These are phyloP conservation scores for Podospora conica DNA, from an alignment of 495 filamentous ascomycete species.

Conservation along the genomic window DNA sequence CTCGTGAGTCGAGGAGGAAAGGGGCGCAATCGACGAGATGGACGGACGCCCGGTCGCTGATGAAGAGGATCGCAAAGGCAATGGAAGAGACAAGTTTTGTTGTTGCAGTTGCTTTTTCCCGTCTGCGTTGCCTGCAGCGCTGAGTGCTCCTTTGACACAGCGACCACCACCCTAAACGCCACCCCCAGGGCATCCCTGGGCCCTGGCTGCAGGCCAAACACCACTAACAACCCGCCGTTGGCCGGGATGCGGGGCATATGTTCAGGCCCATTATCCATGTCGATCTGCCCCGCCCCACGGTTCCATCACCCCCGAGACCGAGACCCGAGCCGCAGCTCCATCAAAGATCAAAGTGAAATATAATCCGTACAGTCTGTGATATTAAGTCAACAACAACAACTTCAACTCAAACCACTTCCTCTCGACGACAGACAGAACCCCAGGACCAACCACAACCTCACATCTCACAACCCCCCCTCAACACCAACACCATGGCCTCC, in stretches of 20 bases:
- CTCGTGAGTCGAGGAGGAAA: background rate
- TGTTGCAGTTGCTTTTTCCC: background rate
- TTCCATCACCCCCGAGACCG: background rate
- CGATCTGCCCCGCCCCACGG: background rate
- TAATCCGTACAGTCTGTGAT: background rate
- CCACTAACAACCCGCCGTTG: background rate
- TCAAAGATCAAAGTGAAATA: background rate
- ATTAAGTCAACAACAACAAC: background rate
- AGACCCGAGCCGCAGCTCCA: background rate
- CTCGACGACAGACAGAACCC: too few relatives aligned
- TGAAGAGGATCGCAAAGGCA: background rate
- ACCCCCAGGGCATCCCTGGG: background rate
- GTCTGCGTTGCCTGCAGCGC: background rate
- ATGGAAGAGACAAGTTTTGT: background rate
- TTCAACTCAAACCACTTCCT: background rate
- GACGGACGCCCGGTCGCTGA: background rate
- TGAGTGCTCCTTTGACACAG: background rate
- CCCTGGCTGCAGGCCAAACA: background rate
- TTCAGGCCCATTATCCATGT: background rate
- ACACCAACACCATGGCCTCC: conserved; percentile 15
- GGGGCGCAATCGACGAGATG: background rate
- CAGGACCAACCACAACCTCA: background rate
- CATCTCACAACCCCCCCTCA: background rate
- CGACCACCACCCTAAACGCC: background rate
- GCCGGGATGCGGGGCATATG: background rate